phyloP scores from a whole-genome alignment of 208 protist species.

The Phytomonas francai region DNA sequence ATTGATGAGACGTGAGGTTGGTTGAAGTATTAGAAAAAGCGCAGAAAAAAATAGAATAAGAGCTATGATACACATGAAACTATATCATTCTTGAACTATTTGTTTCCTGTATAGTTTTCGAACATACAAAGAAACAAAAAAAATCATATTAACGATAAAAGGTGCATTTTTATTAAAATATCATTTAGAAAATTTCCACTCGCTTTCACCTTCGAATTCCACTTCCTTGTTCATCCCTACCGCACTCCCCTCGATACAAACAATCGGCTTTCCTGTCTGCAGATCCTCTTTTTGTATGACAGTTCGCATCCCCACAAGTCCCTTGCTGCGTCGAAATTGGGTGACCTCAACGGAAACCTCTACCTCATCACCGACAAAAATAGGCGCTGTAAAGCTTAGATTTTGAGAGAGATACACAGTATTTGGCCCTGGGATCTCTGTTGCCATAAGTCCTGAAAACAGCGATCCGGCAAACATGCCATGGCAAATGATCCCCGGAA shows the following conservation, averaged over 20 bases:
- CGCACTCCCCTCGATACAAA: slow-evolving; percentile 67
- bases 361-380: slow-evolving; percentile 79
- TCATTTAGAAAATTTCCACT: slow-evolving; percentile 33
- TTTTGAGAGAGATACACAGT: slow-evolving; percentile 86
- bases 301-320: slow-evolving; percentile 68
- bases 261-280: slow-evolving; percentile 29
- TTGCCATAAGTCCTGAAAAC: slow-evolving; percentile 81
- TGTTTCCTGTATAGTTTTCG: neutral
- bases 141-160: slow-evolving; percentile 4
- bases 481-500: slow-evolving; percentile 66
- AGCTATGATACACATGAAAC: neutral
- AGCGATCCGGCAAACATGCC: slow-evolving; percentile 81
- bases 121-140: neutral
- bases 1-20: neutral
- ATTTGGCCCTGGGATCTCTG: slow-evolving; percentile 68
- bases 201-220: slow-evolving; percentile 72
- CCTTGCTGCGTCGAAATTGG: slow-evolving; percentile 51
- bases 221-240: slow-evolving; percentile 81
- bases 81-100: neutral
- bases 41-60: neutral
- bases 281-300: slow-evolving; percentile 43
- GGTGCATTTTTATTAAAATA: neutral
- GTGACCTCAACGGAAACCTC: slow-evolving; percentile 56
- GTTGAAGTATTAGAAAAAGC: neutral
- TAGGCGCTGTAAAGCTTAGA: slow-evolving; percentile 56